A percentile compares a stretch with the other conserved stretches of the same genome.
These are phyloP conservation scores for Galeopsis tetrahit DNA, from an alignment of 257 asterid genomes.

Conservation along the genomic window DNA sequence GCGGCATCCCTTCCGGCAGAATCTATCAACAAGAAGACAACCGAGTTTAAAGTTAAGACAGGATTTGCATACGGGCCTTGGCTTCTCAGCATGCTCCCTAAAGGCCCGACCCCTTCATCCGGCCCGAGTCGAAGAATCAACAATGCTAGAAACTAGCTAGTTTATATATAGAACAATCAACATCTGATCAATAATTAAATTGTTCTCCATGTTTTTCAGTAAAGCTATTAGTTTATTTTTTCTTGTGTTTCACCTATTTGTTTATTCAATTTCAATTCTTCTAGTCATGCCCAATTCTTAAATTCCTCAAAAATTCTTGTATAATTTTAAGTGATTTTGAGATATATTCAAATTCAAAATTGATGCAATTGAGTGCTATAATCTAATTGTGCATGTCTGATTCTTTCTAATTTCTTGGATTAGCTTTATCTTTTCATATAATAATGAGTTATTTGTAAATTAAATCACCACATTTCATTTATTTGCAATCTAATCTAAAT, in stretches of 20 bases:
- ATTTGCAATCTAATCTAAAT: no score
- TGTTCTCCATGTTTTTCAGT: slow-evolving; percentile 8
- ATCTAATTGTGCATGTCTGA: slow-evolving; percentile 15
- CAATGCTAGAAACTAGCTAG: slow-evolving; percentile 34
- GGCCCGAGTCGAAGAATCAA: slow-evolving; percentile 51
- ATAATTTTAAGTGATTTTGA: no score
- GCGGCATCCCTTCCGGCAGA: no score
- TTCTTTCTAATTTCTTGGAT: not conserved
- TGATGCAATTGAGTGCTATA: not conserved
- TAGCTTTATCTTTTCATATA: not conserved
- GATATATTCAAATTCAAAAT: no score
- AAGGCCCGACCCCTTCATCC: slow-evolving; percentile 40
- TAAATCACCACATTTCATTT: no score
- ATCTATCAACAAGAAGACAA: no score
- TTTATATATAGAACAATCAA: no score
- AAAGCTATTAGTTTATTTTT: not conserved
- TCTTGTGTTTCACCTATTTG: not conserved
- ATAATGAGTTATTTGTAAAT: no score
- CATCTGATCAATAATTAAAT: no score
- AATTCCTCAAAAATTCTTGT: no score
- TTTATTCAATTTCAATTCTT: slow-evolving; percentile 7
- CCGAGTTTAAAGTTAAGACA: not conserved
- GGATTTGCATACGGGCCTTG: slow-evolving; percentile 20
- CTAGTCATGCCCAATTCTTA: no score
- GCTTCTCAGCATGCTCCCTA: slow-evolving; percentile 46